Conservation (phyloP, 208 protist genomes). For the Trypanosoma cruzi region DNA sequence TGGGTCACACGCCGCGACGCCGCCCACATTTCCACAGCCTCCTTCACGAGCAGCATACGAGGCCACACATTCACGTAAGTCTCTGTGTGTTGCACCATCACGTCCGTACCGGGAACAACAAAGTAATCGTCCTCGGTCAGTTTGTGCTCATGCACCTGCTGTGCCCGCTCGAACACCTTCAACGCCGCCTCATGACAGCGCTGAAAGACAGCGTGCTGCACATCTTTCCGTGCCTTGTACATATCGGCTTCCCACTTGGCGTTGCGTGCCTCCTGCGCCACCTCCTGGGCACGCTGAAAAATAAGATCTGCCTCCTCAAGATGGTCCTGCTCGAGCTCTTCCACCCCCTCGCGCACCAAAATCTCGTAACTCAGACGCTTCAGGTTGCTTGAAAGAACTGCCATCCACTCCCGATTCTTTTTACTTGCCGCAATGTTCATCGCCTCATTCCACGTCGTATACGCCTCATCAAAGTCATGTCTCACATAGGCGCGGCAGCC, state of each 20-base stretch:
- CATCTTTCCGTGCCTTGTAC: slow-evolving; percentile 66
- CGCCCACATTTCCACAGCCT: slow-evolving; percentile 83
- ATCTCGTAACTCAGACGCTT: slow-evolving; percentile 92
- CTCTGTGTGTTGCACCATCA: slow-evolving; percentile 72
- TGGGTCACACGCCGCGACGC: slow-evolving; percentile 52
- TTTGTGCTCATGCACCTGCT: slow-evolving; percentile 27
- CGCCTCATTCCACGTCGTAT: slow-evolving; percentile 91
- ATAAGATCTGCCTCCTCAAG: slow-evolving; percentile 74
- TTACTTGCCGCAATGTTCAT: slow-evolving; percentile 73
- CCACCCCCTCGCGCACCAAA: slow-evolving; percentile 74
- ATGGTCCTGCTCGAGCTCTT: slow-evolving; percentile 57
- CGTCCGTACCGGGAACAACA: slow-evolving; percentile 70
- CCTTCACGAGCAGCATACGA: slow-evolving; percentile 80
- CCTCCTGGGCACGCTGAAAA: slow-evolving; percentile 73
- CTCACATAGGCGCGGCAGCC: slow-evolving; percentile 80
- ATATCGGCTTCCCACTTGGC: slow-evolving; percentile 84
- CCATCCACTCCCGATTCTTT: slow-evolving; percentile 92
- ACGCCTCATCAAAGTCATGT: slow-evolving; percentile 80
- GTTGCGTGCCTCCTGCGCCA: slow-evolving; percentile 86
- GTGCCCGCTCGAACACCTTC: slow-evolving; percentile 70
- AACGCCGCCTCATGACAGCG: slow-evolving; percentile 83
- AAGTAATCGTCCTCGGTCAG: slow-evolving; percentile 81
- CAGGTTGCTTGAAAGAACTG: slow-evolving; percentile 87
- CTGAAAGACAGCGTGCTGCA: slow-evolving; percentile 86
- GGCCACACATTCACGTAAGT: slow-evolving; percentile 86